phyloP scores from a whole-genome alignment of 2,329 filamentous ascomycete species.

The Alternaria sp. region DNA sequence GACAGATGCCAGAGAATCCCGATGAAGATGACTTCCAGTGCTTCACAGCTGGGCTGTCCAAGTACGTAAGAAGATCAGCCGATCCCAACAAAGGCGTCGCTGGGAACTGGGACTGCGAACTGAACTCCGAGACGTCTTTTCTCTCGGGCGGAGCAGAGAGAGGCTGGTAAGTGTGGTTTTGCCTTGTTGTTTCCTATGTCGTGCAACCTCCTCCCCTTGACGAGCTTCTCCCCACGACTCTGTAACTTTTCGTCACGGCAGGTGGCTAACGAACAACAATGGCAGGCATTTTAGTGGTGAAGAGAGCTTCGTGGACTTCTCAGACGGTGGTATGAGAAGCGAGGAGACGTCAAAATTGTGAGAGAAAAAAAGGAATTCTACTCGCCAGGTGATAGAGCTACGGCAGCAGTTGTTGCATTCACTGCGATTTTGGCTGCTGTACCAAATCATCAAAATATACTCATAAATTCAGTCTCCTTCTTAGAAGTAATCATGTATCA shows the following conservation, averaged over 20 bases:
- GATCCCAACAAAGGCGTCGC: slow-evolving; percentile 67
- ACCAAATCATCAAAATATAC: neutral
- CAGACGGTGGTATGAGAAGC: slow-evolving; percentile 28
- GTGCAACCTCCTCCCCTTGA: neutral
- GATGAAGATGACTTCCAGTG: slow-evolving; percentile 82
- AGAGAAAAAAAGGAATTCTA: neutral
- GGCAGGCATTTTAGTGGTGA: slow-evolving; percentile 50
- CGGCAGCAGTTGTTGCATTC: neutral
- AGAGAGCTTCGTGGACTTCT: slow-evolving; percentile 48
- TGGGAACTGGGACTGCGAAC: slow-evolving; percentile 80
- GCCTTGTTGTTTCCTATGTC: neutral
- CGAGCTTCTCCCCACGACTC: neutral
- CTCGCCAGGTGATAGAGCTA: neutral
- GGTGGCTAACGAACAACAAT: slow-evolving; percentile 4
- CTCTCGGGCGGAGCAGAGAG: slow-evolving; percentile 81
- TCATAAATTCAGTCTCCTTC: neutral
- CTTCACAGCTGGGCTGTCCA: slow-evolving; percentile 82
- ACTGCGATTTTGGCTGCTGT: neutral
- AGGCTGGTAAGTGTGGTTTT: slow-evolving; percentile 72
- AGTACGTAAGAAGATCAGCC: slow-evolving; percentile 64
- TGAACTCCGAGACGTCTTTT: slow-evolving; percentile 87
- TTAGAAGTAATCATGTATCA: neutral
- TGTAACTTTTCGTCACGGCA: slow-evolving; percentile 8
- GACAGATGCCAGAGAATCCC: slow-evolving; percentile 73
- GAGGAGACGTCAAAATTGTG: slow-evolving; percentile 38